A percentile compares a stretch with the other conserved stretches of the same genome.
These are phyloP conservation scores for Globisporangium acanthophoron DNA, from an alignment of 352 stramenopile genomes.

Conservation along the genomic window DNA sequence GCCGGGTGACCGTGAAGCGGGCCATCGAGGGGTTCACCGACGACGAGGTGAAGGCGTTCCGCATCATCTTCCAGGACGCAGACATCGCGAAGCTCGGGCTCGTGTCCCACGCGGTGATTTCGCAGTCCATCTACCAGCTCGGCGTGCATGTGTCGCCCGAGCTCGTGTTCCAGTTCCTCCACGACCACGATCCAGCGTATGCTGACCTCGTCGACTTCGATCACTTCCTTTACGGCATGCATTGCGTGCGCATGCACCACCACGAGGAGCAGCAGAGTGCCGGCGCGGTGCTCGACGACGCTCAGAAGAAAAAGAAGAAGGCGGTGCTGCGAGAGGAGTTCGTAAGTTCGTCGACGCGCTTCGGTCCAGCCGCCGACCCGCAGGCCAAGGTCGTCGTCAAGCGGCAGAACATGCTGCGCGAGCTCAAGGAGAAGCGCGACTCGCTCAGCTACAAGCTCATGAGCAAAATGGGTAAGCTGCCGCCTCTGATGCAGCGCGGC, in stretches of 20 bases:
- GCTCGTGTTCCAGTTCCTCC: conserved; percentile 42
- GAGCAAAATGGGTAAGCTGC: conserved; percentile 49
- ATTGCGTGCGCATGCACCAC: conserved; percentile 60
- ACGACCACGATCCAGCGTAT: conserved; percentile 58
- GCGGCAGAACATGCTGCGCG: conserved; percentile 64
- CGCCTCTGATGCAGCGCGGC: conserved; percentile 33
- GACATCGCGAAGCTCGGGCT: conserved; percentile 59
- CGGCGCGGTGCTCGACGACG: not conserved
- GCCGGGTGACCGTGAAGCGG: conserved; percentile 36
- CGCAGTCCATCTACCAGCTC: conserved; percentile 67
- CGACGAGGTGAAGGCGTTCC: conserved; percentile 61
- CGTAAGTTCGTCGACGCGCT: conserved; percentile 50
- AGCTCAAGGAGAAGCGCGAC: conserved; percentile 66
- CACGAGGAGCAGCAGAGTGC: conserved; percentile 37
- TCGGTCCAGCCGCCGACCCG: conserved; percentile 45
- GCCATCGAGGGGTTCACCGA: conserved; percentile 59
- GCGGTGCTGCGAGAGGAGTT: conserved; percentile 29
- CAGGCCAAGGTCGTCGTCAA: conserved; percentile 56
- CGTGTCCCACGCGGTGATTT: conserved; percentile 61
- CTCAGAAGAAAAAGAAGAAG: not conserved
- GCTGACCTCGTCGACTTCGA: conserved; percentile 77
- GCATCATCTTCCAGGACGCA: conserved; percentile 51
- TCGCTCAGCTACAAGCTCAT: conserved; percentile 66
- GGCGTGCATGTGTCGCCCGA: conserved; percentile 45
- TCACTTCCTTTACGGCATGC: conserved; percentile 80